Conservation (phyloP, 1,284 basidiomycete species). For the Phylloboletellus chloephorus region DNA sequence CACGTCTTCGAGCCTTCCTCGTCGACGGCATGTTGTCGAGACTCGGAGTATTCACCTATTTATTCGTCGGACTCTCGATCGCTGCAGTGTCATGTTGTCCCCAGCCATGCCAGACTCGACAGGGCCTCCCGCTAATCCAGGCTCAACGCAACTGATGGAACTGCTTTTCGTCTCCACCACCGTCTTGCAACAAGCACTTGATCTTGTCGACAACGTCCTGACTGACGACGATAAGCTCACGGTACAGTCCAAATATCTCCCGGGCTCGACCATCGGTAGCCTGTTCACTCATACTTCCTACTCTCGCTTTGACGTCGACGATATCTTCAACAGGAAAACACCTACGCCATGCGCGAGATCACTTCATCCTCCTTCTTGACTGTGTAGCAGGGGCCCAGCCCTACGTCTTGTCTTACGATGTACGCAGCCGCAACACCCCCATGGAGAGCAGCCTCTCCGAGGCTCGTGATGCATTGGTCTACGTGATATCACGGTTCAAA, state of each 20-base stretch:
- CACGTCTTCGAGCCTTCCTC: slow-evolving; percentile 16
- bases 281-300: background rate
- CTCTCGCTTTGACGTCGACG: slow-evolving; percentile 4
- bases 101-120: slow-evolving; percentile 8
- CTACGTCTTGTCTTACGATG: slow-evolving; percentile 66
- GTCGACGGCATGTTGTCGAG: slow-evolving; percentile 13
- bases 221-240: slow-evolving; percentile 63
- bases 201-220: slow-evolving; percentile 60
- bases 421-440: slow-evolving; percentile 66
- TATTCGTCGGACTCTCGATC: slow-evolving; percentile 6
- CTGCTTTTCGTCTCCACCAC: slow-evolving; percentile 61
- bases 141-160: slow-evolving; percentile 37
- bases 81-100: slow-evolving; percentile 4
- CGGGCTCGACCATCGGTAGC: slow-evolving; percentile 77
- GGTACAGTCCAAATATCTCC: slow-evolving; percentile 61
- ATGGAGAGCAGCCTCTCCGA: slow-evolving; percentile 67
- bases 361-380: slow-evolving; percentile 63
- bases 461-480: slow-evolving; percentile 52
- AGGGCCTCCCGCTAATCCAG: slow-evolving; percentile 11
- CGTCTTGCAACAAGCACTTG: slow-evolving; percentile 64
- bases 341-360: slow-evolving; percentile 74
- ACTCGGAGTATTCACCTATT: slow-evolving; percentile 17
- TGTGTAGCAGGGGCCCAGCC: slow-evolving; percentile 48
- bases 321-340: slow-evolving; percentile 58
- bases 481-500: slow-evolving; percentile 54